Base-by-base conservation (phyloP, 208 protist species). In the Trypanosoma theileri region DNA sequence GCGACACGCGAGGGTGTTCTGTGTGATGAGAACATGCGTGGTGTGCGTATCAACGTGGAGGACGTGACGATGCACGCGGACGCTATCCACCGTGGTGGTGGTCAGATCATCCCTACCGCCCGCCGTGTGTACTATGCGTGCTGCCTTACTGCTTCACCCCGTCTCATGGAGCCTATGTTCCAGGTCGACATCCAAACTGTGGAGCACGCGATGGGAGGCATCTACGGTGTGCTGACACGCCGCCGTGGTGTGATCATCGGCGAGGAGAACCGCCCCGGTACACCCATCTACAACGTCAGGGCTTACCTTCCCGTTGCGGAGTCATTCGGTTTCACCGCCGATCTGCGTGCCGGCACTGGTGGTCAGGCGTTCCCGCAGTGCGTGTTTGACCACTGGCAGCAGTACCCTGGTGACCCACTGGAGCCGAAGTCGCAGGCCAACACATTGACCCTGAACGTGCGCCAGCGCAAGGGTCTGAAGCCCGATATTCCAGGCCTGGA, bases 51-150 rank as follows among this genome's bases (percentile, higher is more conserved):
- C 84, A 95, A 99, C 86, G 59, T 99, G 51, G 60, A 89, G 50
- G 98, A 99, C 81, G 98, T 98, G 55, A 97, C 90, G 21, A 94
- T 99, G 54, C 98, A 99, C 88, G 87, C 98, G 55, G 99, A 99
- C 92, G 91, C 98, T 66, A 98, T 99, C 67, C 99, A 99, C 85
- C 92, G 98, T 85, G 98, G 98, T 86, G 97, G 93, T 53, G 95
- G 95, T 57, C 98, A 99, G 90, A 97, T 99, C 75, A 99, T 99
- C 45, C 98, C 98, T 41, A 91, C 97, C 13, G 92, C 98, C 52
- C 86, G 98, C 70, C 91, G 96, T 77, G 92, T 92, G 62, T 84
- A 98, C 69, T 98, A 98, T 84, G 98, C 96, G 57, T 89, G 81
- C 75, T 84, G 93, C 80, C 86, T 99, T 24, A 94, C 88, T 50